Evolutionary conservation across 768 basidiomycete genomes (phyloP).

Genomic region (Mycena maculata): DNA sequence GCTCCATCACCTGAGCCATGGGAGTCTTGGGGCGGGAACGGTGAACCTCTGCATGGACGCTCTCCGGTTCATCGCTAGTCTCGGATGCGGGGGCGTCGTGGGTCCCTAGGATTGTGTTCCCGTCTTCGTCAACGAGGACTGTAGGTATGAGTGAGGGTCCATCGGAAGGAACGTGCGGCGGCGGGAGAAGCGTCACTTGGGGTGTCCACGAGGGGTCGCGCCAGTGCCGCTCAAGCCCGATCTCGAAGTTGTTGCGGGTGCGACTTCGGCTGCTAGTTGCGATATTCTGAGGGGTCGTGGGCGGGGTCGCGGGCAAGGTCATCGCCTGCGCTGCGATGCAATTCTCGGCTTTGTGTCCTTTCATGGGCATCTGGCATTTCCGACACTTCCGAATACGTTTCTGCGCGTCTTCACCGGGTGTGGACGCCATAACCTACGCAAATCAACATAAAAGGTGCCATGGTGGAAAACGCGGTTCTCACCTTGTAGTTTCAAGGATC

Average conservation of each 20-base stretch:
- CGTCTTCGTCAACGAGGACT: constrained; percentile 33
- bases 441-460: neutral
- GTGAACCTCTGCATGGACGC: neutral
- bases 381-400: constrained; percentile 24
- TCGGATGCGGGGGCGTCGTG: constrained; percentile 4
- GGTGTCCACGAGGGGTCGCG: constrained; percentile 26
- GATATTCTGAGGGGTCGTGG: constrained; percentile 23
- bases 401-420: constrained; percentile 6
- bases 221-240: constrained; percentile 25
- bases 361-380: constrained; percentile 31
- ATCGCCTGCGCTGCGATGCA: constrained; percentile 13
- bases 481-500: neutral
- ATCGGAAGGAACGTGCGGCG: neutral
- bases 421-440: constrained; percentile 18
- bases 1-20: constrained; percentile 33
- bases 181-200: neutral
- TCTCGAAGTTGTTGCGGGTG: constrained; percentile 11
- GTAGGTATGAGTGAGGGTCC: constrained; percentile 27
- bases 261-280: constrained; percentile 2
- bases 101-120: constrained; percentile 31
- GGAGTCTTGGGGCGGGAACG: constrained; percentile 23
- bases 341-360: constrained; percentile 29
- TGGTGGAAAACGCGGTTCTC: neutral
- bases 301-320: constrained; percentile 21
- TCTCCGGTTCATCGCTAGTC: constrained; percentile 22